Base-by-base conservation (phyloP, 2,329 filamentous ascomycete genomes). In the Penicillium hordei region DNA sequence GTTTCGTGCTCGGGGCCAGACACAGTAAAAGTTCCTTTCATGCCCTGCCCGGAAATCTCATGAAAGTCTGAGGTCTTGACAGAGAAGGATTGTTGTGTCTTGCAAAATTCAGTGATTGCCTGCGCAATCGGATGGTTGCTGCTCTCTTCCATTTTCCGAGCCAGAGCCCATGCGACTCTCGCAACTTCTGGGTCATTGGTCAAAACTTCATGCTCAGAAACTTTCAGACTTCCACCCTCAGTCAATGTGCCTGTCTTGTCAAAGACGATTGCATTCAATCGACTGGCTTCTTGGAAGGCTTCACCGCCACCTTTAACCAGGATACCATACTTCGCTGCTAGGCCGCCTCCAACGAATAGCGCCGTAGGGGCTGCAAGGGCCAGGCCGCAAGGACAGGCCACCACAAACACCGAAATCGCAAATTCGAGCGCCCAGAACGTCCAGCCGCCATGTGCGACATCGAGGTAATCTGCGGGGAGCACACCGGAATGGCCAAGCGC, bases 161-260 rank as follows among this genome's bases (percentile, higher is more conserved):
- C 75, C 21, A 83, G 67, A 1, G 74, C 74, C 63, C 83, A 76
- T 13, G 81, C 73, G 40, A 77, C 60, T 39, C 72, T 62, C 21
- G 76, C 61, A n/a, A 75, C 60, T 12, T 68, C 66, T 1, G 68
- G 56, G 48, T 76, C 70, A 4, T 63, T 65, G 25, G 70, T 63
- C 40, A 81, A 67, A 17, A 78, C 55, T 56, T 78, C 75, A 61
- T 83, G 76, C 19, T 84, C 79, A 5, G 82, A 82, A 1, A 87
- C 81, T 44, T 76, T 77, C 25, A 85, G 79, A 45, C 83, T 81
- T n/a, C 81, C 83, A 19, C 83, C 83, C 65, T 88, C 79, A 0
- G 91, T 94, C 57, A 95, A 77, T 0, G 91, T 95, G 1, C 91
- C 91, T 0, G 91, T 95, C 80, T 95, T 94, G 80, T 95, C 91